Evolutionary conservation across 2,329 filamentous ascomycete species (phyloP).

Genomic region (Coleophoma crateriformis): DNA sequence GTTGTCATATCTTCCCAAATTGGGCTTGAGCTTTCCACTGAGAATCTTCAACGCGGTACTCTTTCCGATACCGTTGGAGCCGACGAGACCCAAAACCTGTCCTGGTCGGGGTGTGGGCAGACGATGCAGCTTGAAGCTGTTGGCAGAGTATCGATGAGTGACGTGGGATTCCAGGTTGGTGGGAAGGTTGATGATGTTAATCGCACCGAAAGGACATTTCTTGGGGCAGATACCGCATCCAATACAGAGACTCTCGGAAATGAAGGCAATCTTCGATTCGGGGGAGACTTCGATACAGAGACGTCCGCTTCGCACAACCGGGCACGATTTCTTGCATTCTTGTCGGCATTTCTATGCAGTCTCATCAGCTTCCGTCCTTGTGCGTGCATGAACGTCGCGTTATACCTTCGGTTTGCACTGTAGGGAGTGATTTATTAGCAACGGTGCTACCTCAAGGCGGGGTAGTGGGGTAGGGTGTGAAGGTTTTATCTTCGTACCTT

Average conservation of each 20-base stretch:
- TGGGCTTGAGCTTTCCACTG: slow-evolving; percentile 97
- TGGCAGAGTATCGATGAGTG: slow-evolving; percentile 97
- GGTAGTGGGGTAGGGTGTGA: slow-evolving; percentile 32
- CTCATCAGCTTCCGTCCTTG: slow-evolving; percentile 24
- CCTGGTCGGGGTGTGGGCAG: slow-evolving; percentile 93
- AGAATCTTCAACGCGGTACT: slow-evolving; percentile 99
- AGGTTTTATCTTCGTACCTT: slow-evolving; percentile 59
- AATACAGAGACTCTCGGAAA: slow-evolving; percentile 92
- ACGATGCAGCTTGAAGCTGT: slow-evolving; percentile 99
- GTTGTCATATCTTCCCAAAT: slow-evolving; percentile 90
- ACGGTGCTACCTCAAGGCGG: slow-evolving; percentile 14
- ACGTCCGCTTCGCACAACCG: slow-evolving; percentile 95
- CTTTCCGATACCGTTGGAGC: slow-evolving; percentile 99
- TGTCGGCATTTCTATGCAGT: slow-evolving; percentile 82
- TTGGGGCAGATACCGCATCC: slow-evolving; percentile 99
- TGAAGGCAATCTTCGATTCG: slow-evolving; percentile 92
- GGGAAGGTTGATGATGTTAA: slow-evolving; percentile 99
- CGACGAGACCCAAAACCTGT: slow-evolving; percentile 91
- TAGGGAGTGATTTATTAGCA: slow-evolving; percentile 33
- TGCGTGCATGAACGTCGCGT: slow-evolving; percentile 4
- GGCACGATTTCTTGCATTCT: slow-evolving; percentile 98
- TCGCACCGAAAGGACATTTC: slow-evolving; percentile 97
- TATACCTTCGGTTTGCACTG: slow-evolving; percentile 83
- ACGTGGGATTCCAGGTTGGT: slow-evolving; percentile 98
- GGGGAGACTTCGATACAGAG: slow-evolving; percentile 91